Evolutionary conservation across 2,329 filamentous ascomycete genomes (phyloP), one percentile per base, ranked within the genome.

Genomic region (Aureobasidium pullulans): DNA sequence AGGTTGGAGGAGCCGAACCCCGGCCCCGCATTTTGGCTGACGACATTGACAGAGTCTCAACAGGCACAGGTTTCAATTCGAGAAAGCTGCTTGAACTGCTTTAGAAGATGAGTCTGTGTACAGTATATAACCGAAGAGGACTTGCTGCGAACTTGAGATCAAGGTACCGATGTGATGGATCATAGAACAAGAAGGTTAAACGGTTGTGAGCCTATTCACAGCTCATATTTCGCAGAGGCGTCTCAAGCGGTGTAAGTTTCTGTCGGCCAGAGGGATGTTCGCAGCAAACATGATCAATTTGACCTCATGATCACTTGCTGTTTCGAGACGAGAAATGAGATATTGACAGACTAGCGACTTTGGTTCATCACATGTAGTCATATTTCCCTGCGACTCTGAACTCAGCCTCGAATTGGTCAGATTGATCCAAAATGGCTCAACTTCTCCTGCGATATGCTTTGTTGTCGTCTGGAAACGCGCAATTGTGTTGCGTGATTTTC

Each of bases 401-500:
- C 13, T 56, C 52, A 46, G 42, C 9, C 29, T 34, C 6, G 10
- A 6, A 54, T 19, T 40, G 13, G 32, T 56, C 52, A 10, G 8
- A n/a, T 23, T 32, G 31, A 11, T 32, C 28, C 23, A 57, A 57
- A 57, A 57, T 57, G 40, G 42, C 54, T 57, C 54, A 57, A 23
- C 3, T 19, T 47, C 19, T 3, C 32, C 31, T 28, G 2, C 11
- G 43, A 39, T 40, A 10, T 16, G 9, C 19, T 47, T 37, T 19
- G 32, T 43, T 15, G 54, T 29, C 23, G 34, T 37, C 40, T 19
- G 8, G 29, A 54, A 9, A 42, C 3, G 15, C 40, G 19, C 6
- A 6, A n/a, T 42, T 28, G 52, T 57, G 32, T 57, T 57, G 54
- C 54, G 54, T 57, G 43, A 57, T 57, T 57, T 57, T 57, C 8